Percentiles rank a stretch among this genome's conserved stretches.
These are phyloP conservation scores for Moniliella sp. DNA, from an alignment of 1,284 basidiomycete species.

Conservation along the genomic window DNA sequence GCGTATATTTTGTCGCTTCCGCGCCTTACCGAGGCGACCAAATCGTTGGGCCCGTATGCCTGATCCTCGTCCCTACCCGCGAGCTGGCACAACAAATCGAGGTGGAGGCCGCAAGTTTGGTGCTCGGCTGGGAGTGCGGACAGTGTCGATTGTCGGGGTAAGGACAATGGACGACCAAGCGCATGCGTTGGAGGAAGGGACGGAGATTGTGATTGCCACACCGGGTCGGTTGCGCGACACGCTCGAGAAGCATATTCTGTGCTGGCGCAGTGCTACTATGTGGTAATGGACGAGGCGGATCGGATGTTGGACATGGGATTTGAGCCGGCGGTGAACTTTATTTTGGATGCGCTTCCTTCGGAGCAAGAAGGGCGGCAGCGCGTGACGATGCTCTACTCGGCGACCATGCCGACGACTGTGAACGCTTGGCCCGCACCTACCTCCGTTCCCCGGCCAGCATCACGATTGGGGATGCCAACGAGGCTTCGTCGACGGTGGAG, in stretches of 20 bases:
- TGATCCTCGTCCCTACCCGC: constrained; percentile 85
- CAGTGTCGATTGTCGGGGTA: constrained; percentile 92
- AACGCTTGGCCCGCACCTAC: constrained; percentile 78
- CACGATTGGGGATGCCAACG: constrained; percentile 87
- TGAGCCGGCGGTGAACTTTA: constrained; percentile 77
- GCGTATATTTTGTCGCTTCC: constrained; percentile 72
- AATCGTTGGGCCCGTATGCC: constrained; percentile 79
- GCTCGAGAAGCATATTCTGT: constrained; percentile 86
- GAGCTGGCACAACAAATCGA: constrained; percentile 96
- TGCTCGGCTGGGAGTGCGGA: constrained; percentile 59
- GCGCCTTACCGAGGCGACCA: constrained; percentile 64
- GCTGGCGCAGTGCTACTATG: constrained; percentile 80
- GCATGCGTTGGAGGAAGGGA: constrained; percentile 78
- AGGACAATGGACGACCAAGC: constrained; percentile 82
- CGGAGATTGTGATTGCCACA: constrained; percentile 92
- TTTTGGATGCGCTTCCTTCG: constrained; percentile 70
- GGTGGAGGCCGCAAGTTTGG: constrained; percentile 78
- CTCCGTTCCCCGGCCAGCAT: constrained; percentile 76
- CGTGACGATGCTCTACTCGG: constrained; percentile 57
- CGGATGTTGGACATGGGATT: constrained; percentile 95
- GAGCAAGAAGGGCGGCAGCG: constrained; percentile 7
- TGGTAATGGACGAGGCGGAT: constrained; percentile 98
- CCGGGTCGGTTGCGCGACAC: constrained; percentile 93
- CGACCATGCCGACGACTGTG: constrained; percentile 95
- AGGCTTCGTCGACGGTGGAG: constrained; percentile 91